phyloP scores from a whole-genome alignment of 2,329 filamentous ascomycete species.

The Sclerotinia subarctica region DNA sequence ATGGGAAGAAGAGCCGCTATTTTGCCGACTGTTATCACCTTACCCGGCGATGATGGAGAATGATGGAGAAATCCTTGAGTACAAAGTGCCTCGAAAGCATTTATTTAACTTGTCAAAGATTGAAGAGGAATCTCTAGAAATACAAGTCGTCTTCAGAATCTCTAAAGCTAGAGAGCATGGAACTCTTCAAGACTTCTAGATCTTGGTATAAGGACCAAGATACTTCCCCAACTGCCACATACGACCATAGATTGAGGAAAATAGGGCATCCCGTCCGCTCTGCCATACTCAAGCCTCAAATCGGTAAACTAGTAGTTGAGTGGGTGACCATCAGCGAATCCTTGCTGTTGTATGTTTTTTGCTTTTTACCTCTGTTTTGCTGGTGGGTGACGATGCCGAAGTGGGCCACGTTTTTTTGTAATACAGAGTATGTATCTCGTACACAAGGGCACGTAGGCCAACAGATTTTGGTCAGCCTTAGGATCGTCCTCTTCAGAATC shows the following conservation, averaged over 20 bases:
- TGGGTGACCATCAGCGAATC: conserved; percentile 21
- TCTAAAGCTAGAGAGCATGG: neutral
- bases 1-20: neutral
- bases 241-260: conserved; percentile 16
- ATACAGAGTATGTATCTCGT: neutral
- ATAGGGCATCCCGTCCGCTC: conserved; percentile 20
- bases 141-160: neutral
- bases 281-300: conserved; percentile 18
- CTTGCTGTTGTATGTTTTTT: conserved; percentile 18
- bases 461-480: neutral
- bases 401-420: neutral
- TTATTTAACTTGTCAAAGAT: neutral
- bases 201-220: neutral
- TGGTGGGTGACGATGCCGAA: conserved; percentile 9
- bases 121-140: neutral
- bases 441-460: neutral
- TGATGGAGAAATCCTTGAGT: neutral
- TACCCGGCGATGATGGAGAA: neutral
- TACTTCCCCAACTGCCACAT: neutral
- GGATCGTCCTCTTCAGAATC: neutral
- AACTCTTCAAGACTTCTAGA: neutral
- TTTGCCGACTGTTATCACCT: neutral
- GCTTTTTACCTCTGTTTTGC: neutral
- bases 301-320: conserved; percentile 19
- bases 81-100: neutral